These are phyloP conservation scores for Forsythia viridissima DNA, from an alignment of 257 asterid genomes.

Conservation along the genomic window DNA sequence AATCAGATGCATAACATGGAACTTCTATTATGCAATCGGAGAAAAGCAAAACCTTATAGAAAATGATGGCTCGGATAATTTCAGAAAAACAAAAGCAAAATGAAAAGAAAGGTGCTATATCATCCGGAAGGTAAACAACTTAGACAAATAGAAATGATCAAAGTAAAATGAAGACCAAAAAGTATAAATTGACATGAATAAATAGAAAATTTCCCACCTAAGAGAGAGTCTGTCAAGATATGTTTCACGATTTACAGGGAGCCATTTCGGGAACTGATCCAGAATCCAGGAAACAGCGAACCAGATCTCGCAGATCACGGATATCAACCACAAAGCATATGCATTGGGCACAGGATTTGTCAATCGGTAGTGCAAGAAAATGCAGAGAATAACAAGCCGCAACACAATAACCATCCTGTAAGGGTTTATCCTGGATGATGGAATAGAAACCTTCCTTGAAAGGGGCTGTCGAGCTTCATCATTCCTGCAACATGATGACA, in stretches of 20 bases:
- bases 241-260: constrained; percentile 94
- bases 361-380: constrained; percentile 90
- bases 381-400: constrained; percentile 79
- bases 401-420: constrained; percentile 95
- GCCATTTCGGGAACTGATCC: constrained; percentile 99
- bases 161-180: constrained; percentile 11
- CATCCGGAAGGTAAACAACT: too few relatives aligned
- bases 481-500: constrained; percentile 58
- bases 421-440: constrained; percentile 95
- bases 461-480: constrained; percentile 99
- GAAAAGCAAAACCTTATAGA: not conserved
- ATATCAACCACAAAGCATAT: constrained; percentile 81
- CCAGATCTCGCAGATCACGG: constrained; percentile 99
- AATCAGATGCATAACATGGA: constrained; percentile 21
- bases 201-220: constrained; percentile 51
- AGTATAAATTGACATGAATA: not conserved
- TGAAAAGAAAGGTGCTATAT: not conserved
- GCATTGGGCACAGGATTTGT: constrained; percentile 96
- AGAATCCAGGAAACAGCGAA: constrained; percentile 97
- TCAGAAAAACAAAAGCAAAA: constrained; percentile 12
- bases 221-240: constrained; percentile 97
- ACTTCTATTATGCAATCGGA: not conserved
- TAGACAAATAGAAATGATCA: too few relatives aligned
- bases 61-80: not conserved
- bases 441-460: constrained; percentile 95